Evolutionary conservation across 768 basidiomycete species (phyloP).

Genomic region (Leccinum olivaceopallidum): DNA sequence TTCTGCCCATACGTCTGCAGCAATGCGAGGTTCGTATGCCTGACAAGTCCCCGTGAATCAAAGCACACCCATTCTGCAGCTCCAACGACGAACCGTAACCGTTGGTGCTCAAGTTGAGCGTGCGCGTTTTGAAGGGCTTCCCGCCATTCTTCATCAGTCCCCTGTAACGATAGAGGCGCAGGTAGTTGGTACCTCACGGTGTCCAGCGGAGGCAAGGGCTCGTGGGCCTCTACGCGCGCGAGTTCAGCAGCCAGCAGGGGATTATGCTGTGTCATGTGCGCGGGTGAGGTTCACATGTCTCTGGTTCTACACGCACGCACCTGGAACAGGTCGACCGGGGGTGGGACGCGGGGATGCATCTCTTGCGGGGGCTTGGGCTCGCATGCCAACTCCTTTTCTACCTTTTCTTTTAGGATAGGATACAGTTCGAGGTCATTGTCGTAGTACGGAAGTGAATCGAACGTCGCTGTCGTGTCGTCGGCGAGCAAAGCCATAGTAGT

Average conservation of each 20-base stretch:
- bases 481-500: conserved; percentile 28
- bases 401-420: conserved; percentile 70
- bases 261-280: conserved; percentile 48
- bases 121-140: conserved; percentile 73
- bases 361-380: conserved; percentile 59
- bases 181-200: conserved; percentile 73
- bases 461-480: conserved; percentile 35
- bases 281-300: background rate
- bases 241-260: conserved; percentile 73
- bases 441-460: conserved; percentile 92
- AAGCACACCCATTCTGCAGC: background rate
- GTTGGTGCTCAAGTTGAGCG: conserved; percentile 84
- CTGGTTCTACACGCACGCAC: conserved; percentile 37
- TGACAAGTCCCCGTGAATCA: conserved; percentile 32
- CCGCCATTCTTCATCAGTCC: conserved; percentile 76
- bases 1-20: conserved; percentile 87
- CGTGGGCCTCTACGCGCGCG: conserved; percentile 66
- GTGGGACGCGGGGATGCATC: conserved; percentile 75
- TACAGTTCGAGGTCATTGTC: conserved; percentile 87
- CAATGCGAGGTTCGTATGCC: conserved; percentile 80
- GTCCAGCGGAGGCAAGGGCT: conserved; percentile 69
- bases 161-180: conserved; percentile 58
- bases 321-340: conserved; percentile 62
- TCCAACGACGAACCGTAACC: conserved; percentile 55
- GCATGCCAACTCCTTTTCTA: conserved; percentile 74